phyloP scores from a whole-genome alignment of 441 rosid genomes.

The Macaranga tanarius region DNA sequence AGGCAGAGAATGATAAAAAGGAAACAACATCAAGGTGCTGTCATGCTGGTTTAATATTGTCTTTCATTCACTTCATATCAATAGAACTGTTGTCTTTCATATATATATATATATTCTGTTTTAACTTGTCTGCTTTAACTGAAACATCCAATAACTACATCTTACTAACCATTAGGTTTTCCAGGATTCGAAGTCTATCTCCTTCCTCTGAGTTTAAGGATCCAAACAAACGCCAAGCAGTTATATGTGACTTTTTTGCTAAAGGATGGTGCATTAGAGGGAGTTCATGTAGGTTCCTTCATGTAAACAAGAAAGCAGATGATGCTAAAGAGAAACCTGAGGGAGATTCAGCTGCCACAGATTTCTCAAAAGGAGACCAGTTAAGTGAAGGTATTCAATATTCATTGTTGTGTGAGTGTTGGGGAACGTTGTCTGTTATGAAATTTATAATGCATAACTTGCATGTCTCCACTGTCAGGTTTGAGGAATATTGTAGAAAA shows the following conservation, averaged over 20 bases:
- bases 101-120: slow-evolving; percentile 3
- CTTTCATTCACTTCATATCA: slow-evolving; percentile 21
- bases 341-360: slow-evolving; percentile 36
- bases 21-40: slow-evolving; percentile 50
- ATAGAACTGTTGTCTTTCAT: slow-evolving; percentile 18
- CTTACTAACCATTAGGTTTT: slow-evolving; percentile 42
- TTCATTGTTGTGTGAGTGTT: slow-evolving; percentile 26
- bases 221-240: slow-evolving; percentile 53
- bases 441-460: slow-evolving; percentile 28
- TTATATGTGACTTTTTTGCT: slow-evolving; percentile 67
- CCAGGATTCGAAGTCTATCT: slow-evolving; percentile 45
- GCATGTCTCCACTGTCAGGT: slow-evolving; percentile 39
- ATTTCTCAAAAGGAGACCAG: slow-evolving; percentile 30
- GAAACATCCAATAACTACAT: slow-evolving; percentile 17
- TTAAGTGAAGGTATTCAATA: slow-evolving; percentile 54
- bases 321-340: slow-evolving; percentile 31
- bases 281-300: slow-evolving; percentile 77
- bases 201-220: slow-evolving; percentile 35
- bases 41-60: slow-evolving; percentile 21
- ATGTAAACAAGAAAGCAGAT: slow-evolving; percentile 43
- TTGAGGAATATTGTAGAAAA: slow-evolving; percentile 22
- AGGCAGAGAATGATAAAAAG: slow-evolving; percentile 32
- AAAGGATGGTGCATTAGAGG: slow-evolving; percentile 93
- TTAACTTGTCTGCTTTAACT: slow-evolving; percentile 26
- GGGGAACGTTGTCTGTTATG: slow-evolving; percentile 22